Evolutionary conservation across 1,284 basidiomycete genomes (phyloP).

Genomic region (Rhodotorula sp.): DNA sequence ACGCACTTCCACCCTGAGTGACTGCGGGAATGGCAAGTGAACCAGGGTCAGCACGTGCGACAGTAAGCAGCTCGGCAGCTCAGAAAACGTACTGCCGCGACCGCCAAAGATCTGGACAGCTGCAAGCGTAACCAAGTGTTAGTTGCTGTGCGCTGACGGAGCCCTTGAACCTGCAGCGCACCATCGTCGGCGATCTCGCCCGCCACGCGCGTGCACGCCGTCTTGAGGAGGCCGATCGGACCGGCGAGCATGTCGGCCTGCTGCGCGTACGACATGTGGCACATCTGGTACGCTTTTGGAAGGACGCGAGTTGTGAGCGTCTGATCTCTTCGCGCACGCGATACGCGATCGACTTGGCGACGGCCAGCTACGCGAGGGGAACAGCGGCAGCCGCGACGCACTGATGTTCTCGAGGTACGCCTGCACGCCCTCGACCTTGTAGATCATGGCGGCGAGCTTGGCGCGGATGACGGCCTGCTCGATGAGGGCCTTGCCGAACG

Average conservation of each 20-base stretch:
- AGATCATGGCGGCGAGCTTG: conserved; percentile 45
- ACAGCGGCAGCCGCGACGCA: not conserved
- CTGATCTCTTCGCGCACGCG: not conserved
- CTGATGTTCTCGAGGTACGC: conserved; percentile 45
- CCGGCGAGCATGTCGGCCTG: conserved; percentile 45
- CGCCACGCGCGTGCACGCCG: conserved; percentile 33
- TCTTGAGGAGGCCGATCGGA: conserved; percentile 43
- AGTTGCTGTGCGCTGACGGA: too few relatives aligned
- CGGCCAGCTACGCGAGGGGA: not conserved
- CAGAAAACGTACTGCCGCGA: conserved; percentile 57
- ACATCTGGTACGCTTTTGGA: conserved; percentile 43
- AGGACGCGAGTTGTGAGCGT: not conserved
- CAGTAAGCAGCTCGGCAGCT: too few relatives aligned
- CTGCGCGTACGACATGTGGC: conserved; percentile 44
- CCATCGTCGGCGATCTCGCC: conserved; percentile 47
- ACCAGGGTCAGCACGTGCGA: not conserved
- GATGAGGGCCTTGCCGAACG: conserved; percentile 46
- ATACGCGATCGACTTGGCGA: not conserved
- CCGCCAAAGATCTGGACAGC: conserved; percentile 50
- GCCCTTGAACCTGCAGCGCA: conserved; percentile 46
- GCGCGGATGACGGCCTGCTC: conserved; percentile 44
- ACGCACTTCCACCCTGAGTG: conserved; percentile 19
- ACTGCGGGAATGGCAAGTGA: not conserved
- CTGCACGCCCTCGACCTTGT: conserved; percentile 43
- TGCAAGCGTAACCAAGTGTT: not conserved